These are phyloP conservation scores for Lipomyces kockii DNA, from an alignment of 805 yeast species.

Conservation along the genomic window DNA sequence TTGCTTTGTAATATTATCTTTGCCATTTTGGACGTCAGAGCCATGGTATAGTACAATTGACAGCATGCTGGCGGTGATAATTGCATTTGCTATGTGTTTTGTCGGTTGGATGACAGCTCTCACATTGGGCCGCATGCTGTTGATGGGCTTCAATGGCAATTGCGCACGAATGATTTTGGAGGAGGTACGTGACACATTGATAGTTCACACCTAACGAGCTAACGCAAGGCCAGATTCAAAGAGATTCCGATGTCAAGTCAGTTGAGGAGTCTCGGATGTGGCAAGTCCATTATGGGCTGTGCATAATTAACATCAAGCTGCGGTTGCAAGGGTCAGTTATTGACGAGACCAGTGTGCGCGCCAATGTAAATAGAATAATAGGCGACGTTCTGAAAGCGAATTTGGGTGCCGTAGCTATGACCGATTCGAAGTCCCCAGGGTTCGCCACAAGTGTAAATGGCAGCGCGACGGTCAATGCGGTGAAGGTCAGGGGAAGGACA, in stretches of 20 bases:
- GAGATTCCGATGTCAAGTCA: conserved; percentile 41
- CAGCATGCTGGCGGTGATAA: conserved; percentile 45
- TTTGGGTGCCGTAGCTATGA: conserved; percentile 23
- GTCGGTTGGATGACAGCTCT: conserved; percentile 50
- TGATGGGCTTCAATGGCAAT: conserved; percentile 50
- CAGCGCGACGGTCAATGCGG: conserved; percentile 21
- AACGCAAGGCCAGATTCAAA: conserved; percentile 26
- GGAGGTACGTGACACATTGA: background rate
- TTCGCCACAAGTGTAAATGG: conserved; percentile 24
- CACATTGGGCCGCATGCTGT: conserved; percentile 51
- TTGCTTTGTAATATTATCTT: conserved; percentile 13
- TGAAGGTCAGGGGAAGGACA: conserved; percentile 14
- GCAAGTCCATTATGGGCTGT: conserved; percentile 52
- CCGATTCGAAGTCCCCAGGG: background rate
- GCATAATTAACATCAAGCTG: conserved; percentile 48
- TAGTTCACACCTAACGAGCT: conserved; percentile 9
- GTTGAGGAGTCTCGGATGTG: conserved; percentile 47
- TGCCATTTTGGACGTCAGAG: conserved; percentile 35
- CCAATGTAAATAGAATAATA: conserved; percentile 29
- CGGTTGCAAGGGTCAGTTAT: conserved; percentile 44
- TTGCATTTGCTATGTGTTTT: conserved; percentile 49
- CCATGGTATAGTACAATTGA: conserved; percentile 42
- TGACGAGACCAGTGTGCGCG: conserved; percentile 45
- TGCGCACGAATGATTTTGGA: conserved; percentile 38
- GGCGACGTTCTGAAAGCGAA: conserved; percentile 32